A percentile compares a stretch with the other conserved stretches of the same genome.
phyloP scores from a whole-genome alignment of 768 basidiomycete species.

The Mycena galopus region DNA sequence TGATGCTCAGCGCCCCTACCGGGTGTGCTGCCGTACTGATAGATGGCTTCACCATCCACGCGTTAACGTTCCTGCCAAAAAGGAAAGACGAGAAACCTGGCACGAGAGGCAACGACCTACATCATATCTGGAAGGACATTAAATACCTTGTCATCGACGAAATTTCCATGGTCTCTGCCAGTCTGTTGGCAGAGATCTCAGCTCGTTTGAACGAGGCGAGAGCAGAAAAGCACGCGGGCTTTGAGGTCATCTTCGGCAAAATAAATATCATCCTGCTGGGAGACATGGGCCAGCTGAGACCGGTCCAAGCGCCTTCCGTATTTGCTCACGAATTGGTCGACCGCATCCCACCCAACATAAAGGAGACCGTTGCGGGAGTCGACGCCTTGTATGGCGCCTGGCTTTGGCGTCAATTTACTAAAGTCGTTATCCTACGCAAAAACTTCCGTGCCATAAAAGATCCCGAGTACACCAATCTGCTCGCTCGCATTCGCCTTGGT shows the following conservation, averaged over 20 bases:
- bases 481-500: background rate
- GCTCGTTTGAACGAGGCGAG: too few species aligned
- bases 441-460: background rate
- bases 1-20: constrained; percentile 11
- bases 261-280: constrained; percentile 2
- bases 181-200: too few species aligned
- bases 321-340: background rate
- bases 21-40: constrained; percentile 14
- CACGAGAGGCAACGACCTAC: too few species aligned
- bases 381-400: constrained; percentile 7
- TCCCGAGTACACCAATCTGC: constrained; percentile 2
- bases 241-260: background rate
- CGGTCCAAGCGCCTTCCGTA: background rate
- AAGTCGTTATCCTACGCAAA: constrained; percentile 2
- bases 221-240: background rate
- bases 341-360: background rate
- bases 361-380: background rate
- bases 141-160: too few species aligned
- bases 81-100: background rate
- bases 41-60: constrained; percentile 7
- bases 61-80: constrained; percentile 6
- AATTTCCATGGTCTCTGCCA: too few species aligned
- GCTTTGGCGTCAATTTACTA: background rate
- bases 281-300: constrained; percentile 16
- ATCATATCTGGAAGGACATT: too few species aligned